Percentiles rank a stretch among this genome's conserved stretches.
These are phyloP conservation scores for Mycena belliarum DNA, from an alignment of 768 basidiomycete genomes.

Conservation along the genomic window DNA sequence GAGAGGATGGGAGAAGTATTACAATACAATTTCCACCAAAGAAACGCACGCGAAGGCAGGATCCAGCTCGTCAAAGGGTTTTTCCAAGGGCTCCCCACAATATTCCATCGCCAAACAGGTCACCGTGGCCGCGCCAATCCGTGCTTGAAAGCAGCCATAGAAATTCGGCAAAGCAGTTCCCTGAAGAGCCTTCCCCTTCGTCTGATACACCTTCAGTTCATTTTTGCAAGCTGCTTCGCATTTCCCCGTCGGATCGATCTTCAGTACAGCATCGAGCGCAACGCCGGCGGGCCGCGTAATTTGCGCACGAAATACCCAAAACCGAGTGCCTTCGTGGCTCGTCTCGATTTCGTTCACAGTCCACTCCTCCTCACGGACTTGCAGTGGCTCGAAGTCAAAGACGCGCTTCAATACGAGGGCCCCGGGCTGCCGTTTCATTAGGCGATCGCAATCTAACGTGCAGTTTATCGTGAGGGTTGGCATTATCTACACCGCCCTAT, in stretches of 20 bases:
- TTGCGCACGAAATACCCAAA: too few species aligned
- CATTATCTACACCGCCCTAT: too few species aligned
- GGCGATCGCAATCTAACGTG: neutral
- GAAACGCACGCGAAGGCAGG: neutral
- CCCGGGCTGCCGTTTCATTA: neutral
- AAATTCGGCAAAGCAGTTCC: neutral
- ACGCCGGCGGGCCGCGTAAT: too few species aligned
- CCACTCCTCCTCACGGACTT: neutral
- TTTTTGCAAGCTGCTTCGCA: too few species aligned
- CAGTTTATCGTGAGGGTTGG: neutral
- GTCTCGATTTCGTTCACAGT: neutral
- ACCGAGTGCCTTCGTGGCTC: neutral
- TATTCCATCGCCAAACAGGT: neutral
- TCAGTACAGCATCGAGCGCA: too few species aligned
- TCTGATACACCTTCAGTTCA: too few species aligned
- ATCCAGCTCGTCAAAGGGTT: neutral
- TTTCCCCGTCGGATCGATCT: too few species aligned
- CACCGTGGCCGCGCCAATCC: neutral
- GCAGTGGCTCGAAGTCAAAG: neutral
- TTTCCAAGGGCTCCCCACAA: neutral
- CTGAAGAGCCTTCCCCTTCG: too few species aligned
- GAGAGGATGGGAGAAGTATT: too few species aligned
- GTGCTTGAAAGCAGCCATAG: neutral
- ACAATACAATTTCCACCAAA: too few species aligned
- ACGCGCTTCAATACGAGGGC: neutral